These are phyloP conservation scores for Kwoniella shandongensis DNA, from an alignment of 768 basidiomycete species.

Conservation along the genomic window DNA sequence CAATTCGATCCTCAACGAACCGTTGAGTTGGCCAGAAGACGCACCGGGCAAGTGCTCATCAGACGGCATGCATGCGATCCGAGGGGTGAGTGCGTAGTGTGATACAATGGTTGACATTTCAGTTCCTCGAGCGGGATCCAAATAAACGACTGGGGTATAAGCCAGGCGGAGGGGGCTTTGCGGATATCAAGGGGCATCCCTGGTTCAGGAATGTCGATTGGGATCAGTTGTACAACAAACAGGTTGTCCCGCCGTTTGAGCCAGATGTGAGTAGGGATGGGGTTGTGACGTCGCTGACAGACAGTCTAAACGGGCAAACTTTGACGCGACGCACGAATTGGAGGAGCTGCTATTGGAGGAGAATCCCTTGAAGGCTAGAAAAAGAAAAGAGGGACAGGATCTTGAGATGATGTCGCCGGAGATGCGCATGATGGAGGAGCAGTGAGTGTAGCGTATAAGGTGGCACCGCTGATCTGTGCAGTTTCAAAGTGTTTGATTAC, in stretches of 20 bases:
- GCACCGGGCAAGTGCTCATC: conserved; percentile 75
- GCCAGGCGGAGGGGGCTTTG: conserved; percentile 72
- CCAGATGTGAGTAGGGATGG: conserved; percentile 72
- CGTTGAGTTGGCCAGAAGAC: conserved; percentile 85
- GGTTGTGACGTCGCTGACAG: conserved; percentile 8
- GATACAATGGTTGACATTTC: background rate
- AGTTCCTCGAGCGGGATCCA: conserved; percentile 88
- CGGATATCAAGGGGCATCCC: conserved; percentile 73
- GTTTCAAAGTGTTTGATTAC: conserved; percentile 90
- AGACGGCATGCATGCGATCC: conserved; percentile 73
- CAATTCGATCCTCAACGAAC: conserved; percentile 84
- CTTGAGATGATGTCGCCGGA: conserved; percentile 80
- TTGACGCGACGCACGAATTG: conserved; percentile 96
- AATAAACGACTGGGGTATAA: conserved; percentile 75
- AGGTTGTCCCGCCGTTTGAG: conserved; percentile 73
- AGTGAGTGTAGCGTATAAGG: conserved; percentile 58
- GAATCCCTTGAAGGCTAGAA: conserved; percentile 92
- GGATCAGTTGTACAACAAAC: conserved; percentile 68
- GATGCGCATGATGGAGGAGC: conserved; percentile 98
- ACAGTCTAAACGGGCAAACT: conserved; percentile 98
- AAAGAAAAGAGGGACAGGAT: conserved; percentile 86
- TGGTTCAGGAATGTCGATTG: conserved; percentile 86
- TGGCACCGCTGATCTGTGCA: conserved; percentile 48
- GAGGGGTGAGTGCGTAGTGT: conserved; percentile 64
- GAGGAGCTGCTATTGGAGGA: conserved; percentile 95